A percentile compares a stretch with the other conserved stretches of the same genome.
phyloP scores from a whole-genome alignment of 805 yeast species.

The Sugiyamaella americana region DNA sequence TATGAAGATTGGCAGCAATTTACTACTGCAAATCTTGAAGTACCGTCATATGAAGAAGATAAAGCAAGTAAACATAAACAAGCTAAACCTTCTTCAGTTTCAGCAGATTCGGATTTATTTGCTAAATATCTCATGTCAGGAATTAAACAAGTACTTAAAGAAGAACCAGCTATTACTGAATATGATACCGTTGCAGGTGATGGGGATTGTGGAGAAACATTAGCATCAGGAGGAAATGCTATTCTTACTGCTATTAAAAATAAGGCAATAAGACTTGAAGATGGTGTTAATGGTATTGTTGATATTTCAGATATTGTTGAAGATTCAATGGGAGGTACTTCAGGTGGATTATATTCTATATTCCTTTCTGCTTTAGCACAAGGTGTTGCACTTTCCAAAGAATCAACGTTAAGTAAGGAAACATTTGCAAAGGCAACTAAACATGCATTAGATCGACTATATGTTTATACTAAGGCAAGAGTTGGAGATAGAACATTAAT shows the following conservation, averaged over 20 bases:
- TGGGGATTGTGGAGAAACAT: conserved; percentile 94
- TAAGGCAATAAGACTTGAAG: conserved; percentile 23
- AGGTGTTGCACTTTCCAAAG: conserved; percentile 33
- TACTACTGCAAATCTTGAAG: not conserved
- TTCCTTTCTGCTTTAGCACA: conserved; percentile 70
- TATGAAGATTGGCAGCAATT: conserved; percentile 19
- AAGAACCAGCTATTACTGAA: conserved; percentile 80
- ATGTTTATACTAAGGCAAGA: conserved; percentile 83
- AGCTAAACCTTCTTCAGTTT: conserved; percentile 28
- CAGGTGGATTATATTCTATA: conserved; percentile 89
- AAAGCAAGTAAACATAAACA: conserved; percentile 20
- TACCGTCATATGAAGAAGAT: conserved; percentile 18
- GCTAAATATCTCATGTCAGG: conserved; percentile 40
- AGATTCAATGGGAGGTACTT: conserved; percentile 94
- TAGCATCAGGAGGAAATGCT: conserved; percentile 68
- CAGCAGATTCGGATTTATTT: conserved; percentile 29
- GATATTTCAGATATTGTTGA: conserved; percentile 79
- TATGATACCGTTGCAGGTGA: conserved; percentile 91
- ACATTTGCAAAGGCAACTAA: conserved; percentile 28
- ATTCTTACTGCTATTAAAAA: conserved; percentile 50
- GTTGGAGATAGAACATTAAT: conserved; percentile 83
- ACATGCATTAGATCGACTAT: conserved; percentile 65
- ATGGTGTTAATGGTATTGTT: conserved; percentile 52
- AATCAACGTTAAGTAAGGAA: conserved; percentile 19
- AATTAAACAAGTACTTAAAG: conserved; percentile 47